A percentile compares a stretch with the other conserved stretches of the same genome.
phyloP scores from a whole-genome alignment of 2,329 filamentous ascomycete species.

The Trichoderma koningii region DNA sequence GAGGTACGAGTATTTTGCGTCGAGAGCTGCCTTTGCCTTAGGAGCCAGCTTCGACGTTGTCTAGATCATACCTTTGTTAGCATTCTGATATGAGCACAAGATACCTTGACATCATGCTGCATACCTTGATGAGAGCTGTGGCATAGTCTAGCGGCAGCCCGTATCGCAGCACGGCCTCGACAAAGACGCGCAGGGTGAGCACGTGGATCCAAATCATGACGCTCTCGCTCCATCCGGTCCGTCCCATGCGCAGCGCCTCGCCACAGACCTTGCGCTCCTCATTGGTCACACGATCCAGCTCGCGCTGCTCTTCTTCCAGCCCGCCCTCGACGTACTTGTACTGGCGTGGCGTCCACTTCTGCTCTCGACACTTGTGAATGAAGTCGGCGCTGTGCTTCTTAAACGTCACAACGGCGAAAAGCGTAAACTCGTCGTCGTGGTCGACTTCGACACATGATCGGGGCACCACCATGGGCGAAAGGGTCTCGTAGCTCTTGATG shows the following conservation, averaged over 20 bases:
- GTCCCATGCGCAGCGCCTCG: slow-evolving; percentile 80
- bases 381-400: slow-evolving; percentile 90
- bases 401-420: slow-evolving; percentile 89
- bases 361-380: slow-evolving; percentile 85
- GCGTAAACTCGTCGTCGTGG: slow-evolving; percentile 83
- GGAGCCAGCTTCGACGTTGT: slow-evolving; percentile 79
- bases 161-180: slow-evolving; percentile 96
- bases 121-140: slow-evolving; percentile 79
- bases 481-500: slow-evolving; percentile 81
- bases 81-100: no score
- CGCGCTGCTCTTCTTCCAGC: slow-evolving; percentile 82
- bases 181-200: slow-evolving; percentile 86
- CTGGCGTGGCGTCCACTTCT: slow-evolving; percentile 92
- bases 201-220: slow-evolving; percentile 97
- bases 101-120: slow-evolving; percentile 34
- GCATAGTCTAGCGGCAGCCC: slow-evolving; percentile 90
- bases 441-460: slow-evolving; percentile 79
- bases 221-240: slow-evolving; percentile 93
- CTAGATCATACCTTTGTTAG: slow-evolving; percentile 47
- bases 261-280: slow-evolving; percentile 93
- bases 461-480: slow-evolving; percentile 90
- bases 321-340: slow-evolving; percentile 92
- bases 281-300: slow-evolving; percentile 76
- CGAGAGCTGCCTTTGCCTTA: slow-evolving; percentile 77
- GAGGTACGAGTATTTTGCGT: slow-evolving; percentile 84